Evolutionary conservation across 768 basidiomycete species (phyloP).

Genomic region (Podaxis sp.): DNA sequence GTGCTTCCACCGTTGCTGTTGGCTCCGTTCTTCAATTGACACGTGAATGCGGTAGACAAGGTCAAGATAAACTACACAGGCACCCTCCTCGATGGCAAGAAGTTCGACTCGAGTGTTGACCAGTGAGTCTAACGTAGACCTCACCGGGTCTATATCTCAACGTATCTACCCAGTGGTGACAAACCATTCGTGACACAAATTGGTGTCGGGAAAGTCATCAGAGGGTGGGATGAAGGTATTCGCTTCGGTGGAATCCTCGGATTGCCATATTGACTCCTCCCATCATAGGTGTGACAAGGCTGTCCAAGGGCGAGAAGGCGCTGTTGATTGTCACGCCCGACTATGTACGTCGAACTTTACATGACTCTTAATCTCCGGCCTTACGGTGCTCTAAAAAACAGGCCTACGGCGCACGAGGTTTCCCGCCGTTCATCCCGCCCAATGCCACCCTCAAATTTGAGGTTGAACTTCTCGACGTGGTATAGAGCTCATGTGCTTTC

Average conservation of each 20-base stretch:
- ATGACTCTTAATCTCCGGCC: neutral
- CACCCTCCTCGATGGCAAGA: slow-evolving; percentile 57
- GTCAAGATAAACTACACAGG: slow-evolving; percentile 83
- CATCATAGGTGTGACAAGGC: slow-evolving; percentile 63
- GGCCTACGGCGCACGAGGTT: slow-evolving; percentile 77
- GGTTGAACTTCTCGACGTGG: slow-evolving; percentile 68
- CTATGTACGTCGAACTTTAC: slow-evolving; percentile 51
- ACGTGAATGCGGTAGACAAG: slow-evolving; percentile 46
- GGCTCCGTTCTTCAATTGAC: slow-evolving; percentile 1
- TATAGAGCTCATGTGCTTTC: neutral
- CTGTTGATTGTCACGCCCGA: slow-evolving; percentile 68
- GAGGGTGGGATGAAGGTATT: slow-evolving; percentile 12
- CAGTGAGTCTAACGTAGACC: slow-evolving; percentile 46
- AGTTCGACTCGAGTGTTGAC: slow-evolving; percentile 77
- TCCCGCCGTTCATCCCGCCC: slow-evolving; percentile 77
- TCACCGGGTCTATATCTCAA: neutral
- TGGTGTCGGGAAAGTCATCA: slow-evolving; percentile 8
- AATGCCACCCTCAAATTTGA: slow-evolving; percentile 78
- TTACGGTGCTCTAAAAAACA: slow-evolving; percentile 26
- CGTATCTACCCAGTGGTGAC: slow-evolving; percentile 1
- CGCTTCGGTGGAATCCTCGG: neutral
- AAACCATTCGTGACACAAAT: slow-evolving; percentile 12
- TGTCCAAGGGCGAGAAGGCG: slow-evolving; percentile 79
- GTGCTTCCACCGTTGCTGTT: slow-evolving; percentile 35
- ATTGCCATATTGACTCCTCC: neutral